Evolutionary conservation across 2,329 filamentous ascomycete genomes (phyloP).

Genomic region (Arachnomyces sp.): DNA sequence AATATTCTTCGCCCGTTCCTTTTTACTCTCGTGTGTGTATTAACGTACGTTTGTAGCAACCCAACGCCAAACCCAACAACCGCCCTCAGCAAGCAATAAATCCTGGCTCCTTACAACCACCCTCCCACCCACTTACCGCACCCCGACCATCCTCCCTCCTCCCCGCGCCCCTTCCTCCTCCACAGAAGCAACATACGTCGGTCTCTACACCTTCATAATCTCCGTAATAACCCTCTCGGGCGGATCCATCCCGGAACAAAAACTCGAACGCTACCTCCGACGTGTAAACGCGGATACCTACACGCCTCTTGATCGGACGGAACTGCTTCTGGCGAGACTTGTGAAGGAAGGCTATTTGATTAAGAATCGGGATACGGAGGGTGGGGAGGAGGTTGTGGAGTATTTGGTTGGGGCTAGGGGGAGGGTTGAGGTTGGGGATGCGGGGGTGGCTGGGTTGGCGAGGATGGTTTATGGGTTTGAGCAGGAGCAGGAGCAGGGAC

Average conservation of each 20-base stretch:
- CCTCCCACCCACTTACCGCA: conserved; percentile 61
- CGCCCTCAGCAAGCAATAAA: conserved; percentile 45
- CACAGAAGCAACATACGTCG: conserved; percentile 72
- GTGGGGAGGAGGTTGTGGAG: conserved; percentile 68
- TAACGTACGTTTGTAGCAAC: conserved; percentile 42
- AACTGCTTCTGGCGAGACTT: conserved; percentile 66
- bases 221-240: conserved; percentile 65
- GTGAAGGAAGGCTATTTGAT: conserved; percentile 77
- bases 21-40: too few species aligned
- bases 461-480: conserved; percentile 45
- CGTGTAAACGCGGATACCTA: conserved; percentile 69
- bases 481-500: conserved; percentile 10
- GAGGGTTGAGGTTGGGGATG: conserved; percentile 74
- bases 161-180: conserved; percentile 57
- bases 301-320: conserved; percentile 67
- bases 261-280: conserved; percentile 66
- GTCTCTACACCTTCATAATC: conserved; percentile 72
- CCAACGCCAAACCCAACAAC: conserved; percentile 36
- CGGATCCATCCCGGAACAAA: conserved; percentile 70
- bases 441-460: conserved; percentile 65
- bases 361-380: conserved; percentile 59
- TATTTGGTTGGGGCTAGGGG: conserved; percentile 81
- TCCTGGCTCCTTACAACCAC: conserved; percentile 70
- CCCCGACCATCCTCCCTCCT: conserved; percentile 60
- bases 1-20: background rate